These are phyloP conservation scores for Ophiostoma fasciatum DNA, from an alignment of 2,329 filamentous ascomycete genomes.

Conservation along the genomic window DNA sequence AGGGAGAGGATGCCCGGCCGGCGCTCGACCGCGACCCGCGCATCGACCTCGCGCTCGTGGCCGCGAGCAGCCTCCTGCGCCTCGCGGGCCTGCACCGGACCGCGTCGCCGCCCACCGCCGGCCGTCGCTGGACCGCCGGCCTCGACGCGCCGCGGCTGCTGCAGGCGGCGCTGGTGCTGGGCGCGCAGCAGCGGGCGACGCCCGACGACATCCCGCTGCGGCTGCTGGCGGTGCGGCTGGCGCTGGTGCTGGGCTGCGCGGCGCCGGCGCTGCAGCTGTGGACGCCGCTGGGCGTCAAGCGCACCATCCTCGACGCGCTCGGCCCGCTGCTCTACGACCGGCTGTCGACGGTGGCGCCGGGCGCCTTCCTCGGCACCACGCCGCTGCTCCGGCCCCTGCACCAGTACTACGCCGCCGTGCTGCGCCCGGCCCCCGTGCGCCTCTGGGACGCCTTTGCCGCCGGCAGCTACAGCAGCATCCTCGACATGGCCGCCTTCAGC, in stretches of 20 bases:
- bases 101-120: background rate
- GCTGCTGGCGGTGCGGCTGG: conserved; percentile 36
- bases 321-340: conserved; percentile 41
- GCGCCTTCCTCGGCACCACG: conserved; percentile 21
- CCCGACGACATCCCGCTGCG: conserved; percentile 32
- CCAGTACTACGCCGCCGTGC: conserved; percentile 29
- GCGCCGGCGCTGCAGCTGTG: conserved; percentile 32
- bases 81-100: conserved; percentile 14
- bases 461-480: conserved; percentile 35
- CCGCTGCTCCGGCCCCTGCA: conserved; percentile 27
- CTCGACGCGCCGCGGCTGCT: conserved; percentile 23
- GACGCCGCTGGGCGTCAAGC: conserved; percentile 37
- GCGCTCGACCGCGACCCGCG: conserved; percentile 19
- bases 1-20: no score
- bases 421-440: conserved; percentile 24
- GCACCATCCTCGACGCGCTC: conserved; percentile 41
- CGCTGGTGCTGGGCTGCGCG: conserved; percentile 34
- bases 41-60: conserved; percentile 19
- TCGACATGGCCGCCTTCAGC: conserved; percentile 30
- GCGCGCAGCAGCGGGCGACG: conserved; percentile 29
- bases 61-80: conserved; percentile 18
- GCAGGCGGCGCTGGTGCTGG: conserved; percentile 34
- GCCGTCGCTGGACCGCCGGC: conserved; percentile 9
- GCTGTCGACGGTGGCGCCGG: conserved; percentile 35
- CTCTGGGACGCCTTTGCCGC: conserved; percentile 34